phyloP scores from a whole-genome alignment of 176 grass and related monocot genomes.

The Carex parvula region DNA sequence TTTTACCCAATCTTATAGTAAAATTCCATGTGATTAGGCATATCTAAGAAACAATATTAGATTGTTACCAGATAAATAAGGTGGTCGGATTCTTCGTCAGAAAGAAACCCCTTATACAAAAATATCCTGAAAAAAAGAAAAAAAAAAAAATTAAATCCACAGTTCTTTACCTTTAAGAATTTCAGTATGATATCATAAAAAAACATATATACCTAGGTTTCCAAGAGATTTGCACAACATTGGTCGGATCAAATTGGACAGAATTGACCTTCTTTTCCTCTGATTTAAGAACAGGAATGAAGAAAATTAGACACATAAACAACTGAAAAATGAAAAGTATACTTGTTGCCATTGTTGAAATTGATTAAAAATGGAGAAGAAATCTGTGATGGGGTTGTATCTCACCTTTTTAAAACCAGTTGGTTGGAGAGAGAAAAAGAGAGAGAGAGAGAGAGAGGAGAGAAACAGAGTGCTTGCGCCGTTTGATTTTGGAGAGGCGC shows the following conservation, averaged over 20 bases:
- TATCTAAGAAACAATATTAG: neutral
- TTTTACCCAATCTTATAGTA: neutral
- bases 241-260: conserved; percentile 12
- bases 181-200: neutral
- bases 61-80: conserved; percentile 18
- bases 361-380: neutral
- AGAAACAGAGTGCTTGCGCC: conserved; percentile 8
- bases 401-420: conserved; percentile 5
- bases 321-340: neutral
- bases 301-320: neutral
- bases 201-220: conserved; percentile 15
- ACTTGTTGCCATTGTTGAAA: conserved; percentile 7
- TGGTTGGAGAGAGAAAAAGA: neutral
- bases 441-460: neutral
- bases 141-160: neutral
- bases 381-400: neutral
- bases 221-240: conserved; percentile 26
- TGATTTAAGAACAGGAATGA: conserved; percentile 13
- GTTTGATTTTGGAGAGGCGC: conserved; percentile 19
- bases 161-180: too few species aligned
- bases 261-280: neutral
- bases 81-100: conserved; percentile 25
- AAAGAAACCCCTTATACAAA: conserved; percentile 33
- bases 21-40: neutral
- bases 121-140: conserved; percentile 21